Percentiles rank a stretch among this genome's conserved stretches.
These are phyloP conservation scores for Solanum infundibuliforme DNA, from an alignment of 257 asterid genomes.

Conservation along the genomic window DNA sequence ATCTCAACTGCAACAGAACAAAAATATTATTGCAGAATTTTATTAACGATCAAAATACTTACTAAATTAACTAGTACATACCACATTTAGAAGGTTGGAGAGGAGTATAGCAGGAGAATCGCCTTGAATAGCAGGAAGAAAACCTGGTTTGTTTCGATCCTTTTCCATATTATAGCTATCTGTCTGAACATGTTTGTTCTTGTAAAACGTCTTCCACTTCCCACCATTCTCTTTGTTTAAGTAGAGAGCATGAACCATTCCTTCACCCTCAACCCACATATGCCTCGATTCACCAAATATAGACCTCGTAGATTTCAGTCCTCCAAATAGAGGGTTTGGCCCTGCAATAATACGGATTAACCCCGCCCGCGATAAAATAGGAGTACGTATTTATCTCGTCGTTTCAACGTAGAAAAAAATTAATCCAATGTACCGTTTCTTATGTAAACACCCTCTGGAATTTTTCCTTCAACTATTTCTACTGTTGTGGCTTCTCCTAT, in stretches of 20 bases:
- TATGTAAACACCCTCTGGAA: slow-evolving; percentile 50
- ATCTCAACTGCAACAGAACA: slow-evolving; percentile 36
- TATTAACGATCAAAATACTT: too few species aligned
- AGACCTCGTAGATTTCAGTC: slow-evolving; percentile 21
- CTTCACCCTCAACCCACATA: slow-evolving; percentile 39
- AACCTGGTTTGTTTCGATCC: slow-evolving; percentile 18
- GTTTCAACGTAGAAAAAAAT: too few species aligned
- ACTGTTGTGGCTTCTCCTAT: slow-evolving; percentile 18
- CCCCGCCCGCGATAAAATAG: too few species aligned
- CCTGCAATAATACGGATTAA: slow-evolving; percentile 9
- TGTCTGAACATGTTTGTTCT: slow-evolving; percentile 23
- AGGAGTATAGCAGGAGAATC: slow-evolving; percentile 32
- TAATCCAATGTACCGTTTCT: slow-evolving; percentile 33
- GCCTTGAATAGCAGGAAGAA: slow-evolving; percentile 34
- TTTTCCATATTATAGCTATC: slow-evolving; percentile 15
- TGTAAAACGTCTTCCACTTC: slow-evolving; percentile 20
- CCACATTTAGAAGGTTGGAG: slow-evolving; percentile 41
- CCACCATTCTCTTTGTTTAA: slow-evolving; percentile 14
- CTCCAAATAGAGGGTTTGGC: slow-evolving; percentile 37
- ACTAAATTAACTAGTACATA: background rate
- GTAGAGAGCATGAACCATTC: slow-evolving; percentile 40
- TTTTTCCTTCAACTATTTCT: slow-evolving; percentile 19
- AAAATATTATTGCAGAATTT: too few species aligned
- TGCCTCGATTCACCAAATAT: slow-evolving; percentile 26
- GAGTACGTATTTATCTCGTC: background rate